Conservation (phyloP, 352 stramenopile species). For the Thraustochytrium sp. region DNA sequence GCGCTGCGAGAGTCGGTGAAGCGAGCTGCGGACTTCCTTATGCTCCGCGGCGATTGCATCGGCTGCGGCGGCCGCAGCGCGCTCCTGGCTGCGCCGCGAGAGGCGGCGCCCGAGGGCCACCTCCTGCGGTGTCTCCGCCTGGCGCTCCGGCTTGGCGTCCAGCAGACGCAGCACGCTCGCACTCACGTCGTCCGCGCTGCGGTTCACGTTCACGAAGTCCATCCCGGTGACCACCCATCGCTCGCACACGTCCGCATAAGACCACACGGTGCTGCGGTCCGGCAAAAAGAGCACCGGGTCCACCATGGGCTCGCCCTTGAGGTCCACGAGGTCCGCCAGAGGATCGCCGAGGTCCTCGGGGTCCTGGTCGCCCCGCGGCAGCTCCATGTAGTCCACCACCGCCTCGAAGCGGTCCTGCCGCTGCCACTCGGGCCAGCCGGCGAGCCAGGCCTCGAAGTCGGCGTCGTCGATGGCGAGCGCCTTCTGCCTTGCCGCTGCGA, state of each 20-base stretch:
- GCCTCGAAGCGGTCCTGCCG: not conserved
- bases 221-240: not conserved
- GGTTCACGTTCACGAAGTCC: not conserved
- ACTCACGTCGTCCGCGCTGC: not conserved
- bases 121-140: too few species aligned
- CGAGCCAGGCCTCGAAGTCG: not conserved
- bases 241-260: not conserved
- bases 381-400: not conserved
- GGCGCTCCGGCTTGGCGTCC: too few species aligned
- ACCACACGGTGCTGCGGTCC: not conserved
- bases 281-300: not conserved
- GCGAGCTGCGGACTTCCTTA: too few species aligned
- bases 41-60: too few species aligned
- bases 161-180: too few species aligned
- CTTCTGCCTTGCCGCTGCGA: not conserved
- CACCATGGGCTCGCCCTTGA: not conserved
- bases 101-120: too few species aligned
- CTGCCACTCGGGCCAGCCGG: conserved; percentile 11
- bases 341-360: not conserved
- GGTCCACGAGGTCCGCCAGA: not conserved
- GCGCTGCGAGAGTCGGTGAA: too few species aligned
- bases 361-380: not conserved
- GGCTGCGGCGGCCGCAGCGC: too few species aligned
- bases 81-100: too few species aligned
- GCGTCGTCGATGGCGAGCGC: not conserved